These are phyloP conservation scores for Leishmania amazonensis DNA, from an alignment of 208 protist genomes.

Conservation along the genomic window DNA sequence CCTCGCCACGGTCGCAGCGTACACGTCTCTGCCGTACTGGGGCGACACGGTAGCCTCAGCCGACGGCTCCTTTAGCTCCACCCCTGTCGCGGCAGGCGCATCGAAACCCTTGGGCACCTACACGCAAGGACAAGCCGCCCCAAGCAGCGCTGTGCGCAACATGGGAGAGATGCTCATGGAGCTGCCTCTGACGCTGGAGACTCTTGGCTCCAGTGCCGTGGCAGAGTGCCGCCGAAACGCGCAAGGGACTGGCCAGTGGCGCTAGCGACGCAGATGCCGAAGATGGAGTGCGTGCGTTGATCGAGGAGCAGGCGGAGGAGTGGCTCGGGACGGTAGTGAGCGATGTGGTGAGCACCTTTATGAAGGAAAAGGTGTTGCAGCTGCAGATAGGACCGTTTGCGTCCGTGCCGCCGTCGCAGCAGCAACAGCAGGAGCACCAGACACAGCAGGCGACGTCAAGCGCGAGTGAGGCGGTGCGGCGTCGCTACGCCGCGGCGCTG, in stretches of 20 bases:
- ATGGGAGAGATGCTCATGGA: constrained; percentile 87
- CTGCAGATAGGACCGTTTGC: constrained; percentile 43
- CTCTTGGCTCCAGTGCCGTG: constrained; percentile 34
- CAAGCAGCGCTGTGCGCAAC: constrained; percentile 54
- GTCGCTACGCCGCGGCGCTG: constrained; percentile 37
- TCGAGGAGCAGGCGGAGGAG: constrained; percentile 58
- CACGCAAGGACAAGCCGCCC: constrained; percentile 42
- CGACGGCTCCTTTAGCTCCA: neutral
- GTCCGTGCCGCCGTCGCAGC: neutral
- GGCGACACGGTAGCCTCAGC: constrained; percentile 6
- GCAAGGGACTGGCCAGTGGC: neutral
- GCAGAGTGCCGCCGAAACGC: constrained; percentile 6
- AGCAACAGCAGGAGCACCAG: neutral
- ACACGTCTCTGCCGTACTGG: constrained; percentile 50
- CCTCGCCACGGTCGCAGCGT: constrained; percentile 35
- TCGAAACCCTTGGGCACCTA: constrained; percentile 15
- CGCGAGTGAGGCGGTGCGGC: neutral
- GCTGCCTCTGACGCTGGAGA: constrained; percentile 73
- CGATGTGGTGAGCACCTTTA: constrained; percentile 49
- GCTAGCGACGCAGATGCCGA: constrained; percentile 14
- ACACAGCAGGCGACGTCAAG: neutral
- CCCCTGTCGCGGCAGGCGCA: neutral
- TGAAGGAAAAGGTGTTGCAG: constrained; percentile 53
- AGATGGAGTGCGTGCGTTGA: constrained; percentile 39
- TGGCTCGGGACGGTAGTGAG: constrained; percentile 75